phyloP scores from a whole-genome alignment of 1,139 yeast genomes.

The Saccharomyces hybrid region DNA sequence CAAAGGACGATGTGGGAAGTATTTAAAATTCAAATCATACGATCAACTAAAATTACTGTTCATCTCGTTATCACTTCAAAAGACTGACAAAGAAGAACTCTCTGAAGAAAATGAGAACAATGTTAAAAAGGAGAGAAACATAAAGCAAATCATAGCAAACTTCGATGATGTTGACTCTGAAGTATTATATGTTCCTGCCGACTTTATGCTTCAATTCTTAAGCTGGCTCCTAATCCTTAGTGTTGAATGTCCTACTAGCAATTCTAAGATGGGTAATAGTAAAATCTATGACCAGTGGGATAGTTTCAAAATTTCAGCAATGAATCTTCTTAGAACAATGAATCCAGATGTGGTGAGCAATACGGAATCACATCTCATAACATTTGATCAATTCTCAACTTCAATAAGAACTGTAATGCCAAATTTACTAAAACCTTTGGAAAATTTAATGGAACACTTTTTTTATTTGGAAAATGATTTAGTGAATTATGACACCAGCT shows the following conservation, averaged over 20 bases:
- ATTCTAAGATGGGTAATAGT: slow-evolving; percentile 17
- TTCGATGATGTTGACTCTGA: slow-evolving; percentile 32
- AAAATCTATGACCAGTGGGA: slow-evolving; percentile 15
- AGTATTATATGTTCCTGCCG: slow-evolving; percentile 33
- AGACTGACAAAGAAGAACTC: slow-evolving; percentile 25
- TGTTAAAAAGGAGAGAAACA: slow-evolving; percentile 8
- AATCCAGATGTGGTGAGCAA: slow-evolving; percentile 31
- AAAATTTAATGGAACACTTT: slow-evolving; percentile 35
- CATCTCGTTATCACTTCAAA: slow-evolving; percentile 32
- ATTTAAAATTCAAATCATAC: slow-evolving; percentile 30
- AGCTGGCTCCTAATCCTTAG: slow-evolving; percentile 39
- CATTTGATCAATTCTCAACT: slow-evolving; percentile 33
- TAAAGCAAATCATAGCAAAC: slow-evolving; percentile 17
- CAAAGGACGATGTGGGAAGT: slow-evolving; percentile 31
- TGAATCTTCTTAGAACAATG: slow-evolving; percentile 41
- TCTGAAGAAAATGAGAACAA: slow-evolving; percentile 6
- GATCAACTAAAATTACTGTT: slow-evolving; percentile 36
- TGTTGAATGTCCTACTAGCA: slow-evolving; percentile 27
- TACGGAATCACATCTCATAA: slow-evolving; percentile 25
- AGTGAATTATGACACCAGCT: slow-evolving; percentile 7
- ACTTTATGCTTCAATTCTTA: slow-evolving; percentile 35
- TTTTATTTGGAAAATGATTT: slow-evolving; percentile 21
- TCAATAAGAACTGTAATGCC: slow-evolving; percentile 34
- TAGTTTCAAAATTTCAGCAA: slow-evolving; percentile 25
- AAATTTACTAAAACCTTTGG: slow-evolving; percentile 35